Base-by-base conservation (phyloP, 805 yeast genomes). In the Nakazawaea laoshanensis region DNA sequence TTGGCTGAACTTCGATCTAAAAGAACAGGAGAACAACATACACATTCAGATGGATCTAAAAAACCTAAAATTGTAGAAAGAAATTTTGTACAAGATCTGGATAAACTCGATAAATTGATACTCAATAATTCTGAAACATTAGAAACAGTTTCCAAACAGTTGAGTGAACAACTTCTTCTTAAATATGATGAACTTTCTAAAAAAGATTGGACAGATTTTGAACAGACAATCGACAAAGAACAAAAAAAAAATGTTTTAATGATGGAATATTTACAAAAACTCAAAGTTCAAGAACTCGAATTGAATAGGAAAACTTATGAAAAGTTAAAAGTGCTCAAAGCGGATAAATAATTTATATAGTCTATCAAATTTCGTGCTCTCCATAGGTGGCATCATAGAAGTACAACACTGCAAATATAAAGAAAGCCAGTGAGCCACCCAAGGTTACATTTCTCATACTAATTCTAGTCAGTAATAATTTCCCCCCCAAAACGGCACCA, bases 401-500 rank as follows among this genome's bases (percentile, higher is more conserved):
- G 56, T 92, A 92, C 51, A 86, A 57, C 22, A 87, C 47, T 7
- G 95, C 76, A 57, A 92, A 92, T 14, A 85, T 52, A 42, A 87
- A 70, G 61, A 92, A 92, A 7, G 95, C 89, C 33, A 65, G 56
- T 6, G 96, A 83, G 27, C 99, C 98, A 30, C 92, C 87, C 31
- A 92, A 60, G 1, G 97, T 87, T 42, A 92, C 89, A 22, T 79
- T 84, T 60, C 95, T 76, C 84, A 92, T 76, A 42, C 94, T 80
- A 41, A 92, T 85, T 53, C 77, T 80, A 24, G 87, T 72, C 23
- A 98, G 97, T 40, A 92, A 65, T 38, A 84, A 67, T 59, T 82
- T 83, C 19, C 99, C 99, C 31, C 97, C 96, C 35, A 84, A 32
- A 28, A 89, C 94, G n/a, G 98, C 97, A 38, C 86, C 72, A 21